A percentile compares a stretch with the other conserved stretches of the same genome.
Conservation (phyloP, 140 eudicot species). For the Erigeron philadelphicus region DNA sequence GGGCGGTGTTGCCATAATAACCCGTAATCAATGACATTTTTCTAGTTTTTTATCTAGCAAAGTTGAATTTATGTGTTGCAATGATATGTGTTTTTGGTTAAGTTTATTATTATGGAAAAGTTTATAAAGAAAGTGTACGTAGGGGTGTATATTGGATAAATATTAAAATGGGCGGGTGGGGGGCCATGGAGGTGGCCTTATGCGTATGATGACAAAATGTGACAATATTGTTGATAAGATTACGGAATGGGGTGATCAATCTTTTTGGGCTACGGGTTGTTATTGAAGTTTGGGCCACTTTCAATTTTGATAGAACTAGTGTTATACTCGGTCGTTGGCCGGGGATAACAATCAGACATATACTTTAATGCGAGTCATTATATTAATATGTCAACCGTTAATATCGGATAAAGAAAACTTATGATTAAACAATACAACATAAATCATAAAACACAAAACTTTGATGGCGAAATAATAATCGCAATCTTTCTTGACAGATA, state of each 20-base stretch:
- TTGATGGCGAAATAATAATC: too few species aligned
- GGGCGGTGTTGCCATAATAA: slow-evolving; percentile 34
- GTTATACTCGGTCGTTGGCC: too few species aligned
- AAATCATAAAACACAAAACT: too few species aligned
- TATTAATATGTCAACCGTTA: too few species aligned
- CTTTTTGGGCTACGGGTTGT: slow-evolving; percentile 25
- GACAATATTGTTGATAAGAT: slow-evolving; percentile 30
- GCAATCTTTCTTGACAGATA: too few species aligned
- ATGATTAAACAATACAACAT: too few species aligned
- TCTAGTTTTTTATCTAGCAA: neutral
- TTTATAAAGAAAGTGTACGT: slow-evolving; percentile 25
- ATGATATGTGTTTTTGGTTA: neutral
- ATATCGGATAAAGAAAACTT: too few species aligned
- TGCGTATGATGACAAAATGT: slow-evolving; percentile 37
- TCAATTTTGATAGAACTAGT: neutral
- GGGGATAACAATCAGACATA: too few species aligned
- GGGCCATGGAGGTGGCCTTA: slow-evolving; percentile 26
- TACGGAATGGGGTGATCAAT: slow-evolving; percentile 17
- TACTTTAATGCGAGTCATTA: too few species aligned
- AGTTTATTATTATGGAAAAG: slow-evolving; percentile 6
- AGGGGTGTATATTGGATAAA: slow-evolving; percentile 32
- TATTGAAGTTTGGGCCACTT: slow-evolving; percentile 30
- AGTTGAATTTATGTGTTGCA: neutral
- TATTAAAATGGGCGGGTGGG: slow-evolving; percentile 26
- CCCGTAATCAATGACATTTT: slow-evolving; percentile 40